Evolutionary conservation across 495 filamentous ascomycete genomes (phyloP).

Genomic region (Aspergillus affinis): DNA sequence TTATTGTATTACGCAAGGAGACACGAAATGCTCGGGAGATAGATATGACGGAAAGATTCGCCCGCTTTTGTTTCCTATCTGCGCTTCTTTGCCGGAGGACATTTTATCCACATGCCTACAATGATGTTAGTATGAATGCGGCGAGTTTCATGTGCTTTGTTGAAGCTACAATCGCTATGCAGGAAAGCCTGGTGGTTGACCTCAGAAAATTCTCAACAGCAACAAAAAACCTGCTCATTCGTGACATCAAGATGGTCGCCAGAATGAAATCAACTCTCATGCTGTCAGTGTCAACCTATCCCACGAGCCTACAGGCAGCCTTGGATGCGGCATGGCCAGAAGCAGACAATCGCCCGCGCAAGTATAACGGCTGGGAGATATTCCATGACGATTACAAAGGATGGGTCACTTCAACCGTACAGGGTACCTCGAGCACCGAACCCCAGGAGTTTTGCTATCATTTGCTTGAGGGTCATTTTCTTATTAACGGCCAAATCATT

Average conservation of each 20-base stretch:
- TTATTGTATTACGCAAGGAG: slow-evolving; percentile 42
- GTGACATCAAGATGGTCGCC: slow-evolving; percentile 47
- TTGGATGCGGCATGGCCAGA: slow-evolving; percentile 21
- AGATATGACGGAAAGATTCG: slow-evolving; percentile 29
- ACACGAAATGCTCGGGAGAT: slow-evolving; percentile 38
- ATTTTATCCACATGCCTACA: slow-evolving; percentile 28
- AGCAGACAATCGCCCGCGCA: not conserved
- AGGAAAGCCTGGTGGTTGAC: slow-evolving; percentile 31
- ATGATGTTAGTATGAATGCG: slow-evolving; percentile 13
- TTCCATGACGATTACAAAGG: slow-evolving; percentile 15
- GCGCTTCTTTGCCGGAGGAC: slow-evolving; percentile 37
- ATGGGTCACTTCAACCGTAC: slow-evolving; percentile 28
- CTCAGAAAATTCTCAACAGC: slow-evolving; percentile 10
- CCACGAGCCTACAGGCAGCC: slow-evolving; percentile 21
- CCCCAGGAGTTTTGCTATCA: slow-evolving; percentile 47
- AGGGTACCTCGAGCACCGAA: slow-evolving; percentile 10
- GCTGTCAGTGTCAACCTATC: slow-evolving; percentile 18
- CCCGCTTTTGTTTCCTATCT: slow-evolving; percentile 30
- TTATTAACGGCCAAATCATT: slow-evolving; percentile 54
- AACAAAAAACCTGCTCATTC: slow-evolving; percentile 37
- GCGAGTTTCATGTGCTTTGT: slow-evolving; percentile 33
- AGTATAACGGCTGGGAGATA: slow-evolving; percentile 30
- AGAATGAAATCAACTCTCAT: slow-evolving; percentile 33
- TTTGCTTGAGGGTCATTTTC: slow-evolving; percentile 53
- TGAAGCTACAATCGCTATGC: slow-evolving; percentile 37